Evolutionary conservation across 306 rosid species (phyloP).

Genomic region (Vicia villosa): DNA sequence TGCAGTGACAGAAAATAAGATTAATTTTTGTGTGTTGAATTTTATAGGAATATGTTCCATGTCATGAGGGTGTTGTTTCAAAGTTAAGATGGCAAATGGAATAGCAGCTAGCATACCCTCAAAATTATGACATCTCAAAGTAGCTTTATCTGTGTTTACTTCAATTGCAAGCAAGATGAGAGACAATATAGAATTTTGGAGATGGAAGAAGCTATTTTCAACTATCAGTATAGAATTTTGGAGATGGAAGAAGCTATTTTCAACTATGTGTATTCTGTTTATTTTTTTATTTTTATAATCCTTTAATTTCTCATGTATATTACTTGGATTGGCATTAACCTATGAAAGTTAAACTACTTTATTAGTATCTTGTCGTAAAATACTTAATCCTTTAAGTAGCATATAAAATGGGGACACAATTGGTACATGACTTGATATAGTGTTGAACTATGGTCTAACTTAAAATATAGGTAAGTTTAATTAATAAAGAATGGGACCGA

Average conservation of each 20-base stretch:
- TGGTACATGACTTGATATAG: constrained; percentile 18
- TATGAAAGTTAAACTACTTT: constrained; percentile 50
- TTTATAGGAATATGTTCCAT: constrained; percentile 82
- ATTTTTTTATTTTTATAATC: constrained; percentile 11
- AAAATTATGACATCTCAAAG: constrained; percentile 75
- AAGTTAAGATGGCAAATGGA: constrained; percentile 89
- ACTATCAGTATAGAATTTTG: too few relatives aligned
- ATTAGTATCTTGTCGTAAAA: constrained; percentile 43
- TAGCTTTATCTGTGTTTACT: constrained; percentile 47
- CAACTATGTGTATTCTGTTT: constrained; percentile 41
- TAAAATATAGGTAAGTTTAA: constrained; percentile 26
- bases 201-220: too few relatives aligned
- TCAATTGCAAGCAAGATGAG: constrained; percentile 42
- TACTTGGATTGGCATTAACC: constrained; percentile 61
- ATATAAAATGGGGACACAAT: constrained; percentile 3
- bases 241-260: constrained; percentile 61
- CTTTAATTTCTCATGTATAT: constrained; percentile 60
- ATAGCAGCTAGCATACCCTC: constrained; percentile 79
- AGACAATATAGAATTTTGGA: constrained; percentile 56
- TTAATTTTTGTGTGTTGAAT: background rate
- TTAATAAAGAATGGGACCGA: constrained; percentile 44
- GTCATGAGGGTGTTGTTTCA: constrained; percentile 93
- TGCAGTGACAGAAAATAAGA: background rate
- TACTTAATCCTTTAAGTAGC: constrained; percentile 6
- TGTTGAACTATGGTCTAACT: constrained; percentile 38